phyloP scores from a whole-genome alignment of 2,329 filamentous ascomycete species.

The Xylaria sp. region DNA sequence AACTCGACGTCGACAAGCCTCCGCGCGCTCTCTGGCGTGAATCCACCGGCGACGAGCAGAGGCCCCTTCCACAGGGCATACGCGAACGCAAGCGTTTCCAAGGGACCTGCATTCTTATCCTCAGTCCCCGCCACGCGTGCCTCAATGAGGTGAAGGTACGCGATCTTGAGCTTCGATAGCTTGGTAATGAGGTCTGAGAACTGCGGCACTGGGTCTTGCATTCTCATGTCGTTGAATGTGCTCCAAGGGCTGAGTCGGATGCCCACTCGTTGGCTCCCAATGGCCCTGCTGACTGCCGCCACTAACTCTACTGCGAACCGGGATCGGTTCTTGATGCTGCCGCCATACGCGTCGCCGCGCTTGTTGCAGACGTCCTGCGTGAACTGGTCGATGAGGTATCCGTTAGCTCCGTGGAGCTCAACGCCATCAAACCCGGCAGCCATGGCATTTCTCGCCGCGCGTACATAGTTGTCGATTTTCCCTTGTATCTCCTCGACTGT shows the following conservation, averaged over 20 bases:
- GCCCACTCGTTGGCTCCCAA: slow-evolving; percentile 60
- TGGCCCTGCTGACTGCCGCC: slow-evolving; percentile 52
- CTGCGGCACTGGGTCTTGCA: slow-evolving; percentile 69
- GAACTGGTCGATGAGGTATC: slow-evolving; percentile 70
- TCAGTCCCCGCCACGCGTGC: slow-evolving; percentile 60
- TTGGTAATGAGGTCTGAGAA: slow-evolving; percentile 66
- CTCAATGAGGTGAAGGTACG: slow-evolving; percentile 71
- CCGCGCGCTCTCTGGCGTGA: slow-evolving; percentile 40
- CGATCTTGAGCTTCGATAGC: slow-evolving; percentile 62
- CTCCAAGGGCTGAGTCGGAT: slow-evolving; percentile 70
- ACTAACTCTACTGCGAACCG: slow-evolving; percentile 55
- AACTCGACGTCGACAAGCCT: slow-evolving; percentile 44
- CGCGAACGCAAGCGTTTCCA: slow-evolving; percentile 28
- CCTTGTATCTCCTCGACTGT: slow-evolving; percentile 71
- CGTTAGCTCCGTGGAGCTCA: slow-evolving; percentile 69
- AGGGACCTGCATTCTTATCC: slow-evolving; percentile 46
- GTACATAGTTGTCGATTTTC: slow-evolving; percentile 67
- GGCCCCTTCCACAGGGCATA: slow-evolving; percentile 49
- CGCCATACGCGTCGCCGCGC: slow-evolving; percentile 36
- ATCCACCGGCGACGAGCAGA: slow-evolving; percentile 50
- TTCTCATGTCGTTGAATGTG: slow-evolving; percentile 70
- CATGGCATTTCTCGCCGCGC: slow-evolving; percentile 65
- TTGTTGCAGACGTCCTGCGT: slow-evolving; percentile 45
- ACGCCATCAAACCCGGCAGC: slow-evolving; percentile 76
- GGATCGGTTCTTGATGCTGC: slow-evolving; percentile 50